Evolutionary conservation across 2,329 filamentous ascomycete species (phyloP).

Genomic region (Zarea fungicola): DNA sequence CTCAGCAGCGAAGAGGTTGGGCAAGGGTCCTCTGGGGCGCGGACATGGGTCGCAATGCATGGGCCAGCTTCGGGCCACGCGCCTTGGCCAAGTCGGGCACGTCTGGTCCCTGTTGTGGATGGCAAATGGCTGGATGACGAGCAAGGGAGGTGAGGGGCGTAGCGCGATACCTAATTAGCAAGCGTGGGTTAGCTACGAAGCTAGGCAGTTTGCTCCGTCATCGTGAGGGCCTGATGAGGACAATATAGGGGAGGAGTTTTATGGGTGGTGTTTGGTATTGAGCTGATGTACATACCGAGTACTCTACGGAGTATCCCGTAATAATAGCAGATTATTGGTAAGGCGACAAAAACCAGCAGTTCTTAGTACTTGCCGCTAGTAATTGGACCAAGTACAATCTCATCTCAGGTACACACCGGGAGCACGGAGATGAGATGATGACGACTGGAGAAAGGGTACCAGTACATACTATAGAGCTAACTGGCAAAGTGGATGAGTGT

Average conservation of each 20-base stretch:
- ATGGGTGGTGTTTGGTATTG: neutral
- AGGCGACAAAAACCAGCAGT: too few relatives aligned
- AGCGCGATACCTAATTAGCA: too few relatives aligned
- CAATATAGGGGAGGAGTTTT: neutral
- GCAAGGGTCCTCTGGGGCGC: neutral
- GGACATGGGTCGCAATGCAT: slow-evolving; percentile 7
- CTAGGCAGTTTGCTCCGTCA: slow-evolving; percentile 2
- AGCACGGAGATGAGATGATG: too few relatives aligned
- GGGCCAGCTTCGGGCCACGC: slow-evolving; percentile 3
- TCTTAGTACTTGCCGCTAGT: too few relatives aligned
- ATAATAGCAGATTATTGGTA: too few relatives aligned
- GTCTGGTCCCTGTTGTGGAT: slow-evolving; percentile 1
- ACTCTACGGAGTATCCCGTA: too few relatives aligned
- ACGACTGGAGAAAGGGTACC: too few relatives aligned
- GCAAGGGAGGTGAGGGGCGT: slow-evolving; percentile 8
- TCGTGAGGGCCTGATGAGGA: slow-evolving; percentile 7
- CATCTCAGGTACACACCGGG: too few relatives aligned
- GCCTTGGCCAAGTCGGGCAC: slow-evolving; percentile 2
- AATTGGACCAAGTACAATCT: too few relatives aligned
- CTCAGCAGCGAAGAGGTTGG: slow-evolving; percentile 1
- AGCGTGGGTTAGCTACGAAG: neutral
- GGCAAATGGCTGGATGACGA: slow-evolving; percentile 1
- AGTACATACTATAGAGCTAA: too few relatives aligned
- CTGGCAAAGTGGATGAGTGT: too few relatives aligned
- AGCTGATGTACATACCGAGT: neutral